Base-by-base conservation (phyloP, 768 basidiomycete species). In the Russula dissimulans region DNA sequence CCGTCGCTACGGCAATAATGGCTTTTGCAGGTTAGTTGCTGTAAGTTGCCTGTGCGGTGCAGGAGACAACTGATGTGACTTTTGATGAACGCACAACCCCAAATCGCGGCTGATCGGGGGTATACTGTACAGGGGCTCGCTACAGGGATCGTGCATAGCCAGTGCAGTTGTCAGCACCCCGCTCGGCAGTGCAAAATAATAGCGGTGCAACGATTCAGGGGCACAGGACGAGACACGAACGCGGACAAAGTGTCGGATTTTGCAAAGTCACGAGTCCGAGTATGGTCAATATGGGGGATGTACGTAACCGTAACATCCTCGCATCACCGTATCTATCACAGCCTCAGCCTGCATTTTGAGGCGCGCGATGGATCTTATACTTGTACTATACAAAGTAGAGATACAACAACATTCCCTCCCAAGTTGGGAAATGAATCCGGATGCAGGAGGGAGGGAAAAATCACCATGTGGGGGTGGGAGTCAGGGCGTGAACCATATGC, bases 131-230 rank as follows among this genome's bases (percentile, higher is more conserved):
- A 39, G 26, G 29, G 34, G 32, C 18, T 42, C 52, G 31, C 15
- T 22, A 12, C 7, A 36, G 10, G 18, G 39, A 43, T 52, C 36
- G 26, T 43, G 29, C 17, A 34, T 9, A 32, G 15, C 50, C 36
- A 26, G 5, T 36, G 34, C 34, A 43, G 3, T 17, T 12, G 53
- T 54, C 22, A 26, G 22, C 2, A 26, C 22, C 22, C 22, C 22
- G 22, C 22, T 26, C 39, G 32, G 56, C 56, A 36, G 56, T 57
- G 56, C 57, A 58, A 44, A 26, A 26, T 26, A 26, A 26, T n/a
- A 44, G 57, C 57, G 17, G 57, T 58, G 57, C 57, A 58, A 54
- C 42, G 42, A 54, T 31, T 54, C 53, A 54, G 53, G 53, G n/a
- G 53, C 3, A n/a, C 6, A 34, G 10, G 14, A 22, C 1, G 45